phyloP scores from a whole-genome alignment of 179 eudicot species.

The Patellifolia procumbens region DNA sequence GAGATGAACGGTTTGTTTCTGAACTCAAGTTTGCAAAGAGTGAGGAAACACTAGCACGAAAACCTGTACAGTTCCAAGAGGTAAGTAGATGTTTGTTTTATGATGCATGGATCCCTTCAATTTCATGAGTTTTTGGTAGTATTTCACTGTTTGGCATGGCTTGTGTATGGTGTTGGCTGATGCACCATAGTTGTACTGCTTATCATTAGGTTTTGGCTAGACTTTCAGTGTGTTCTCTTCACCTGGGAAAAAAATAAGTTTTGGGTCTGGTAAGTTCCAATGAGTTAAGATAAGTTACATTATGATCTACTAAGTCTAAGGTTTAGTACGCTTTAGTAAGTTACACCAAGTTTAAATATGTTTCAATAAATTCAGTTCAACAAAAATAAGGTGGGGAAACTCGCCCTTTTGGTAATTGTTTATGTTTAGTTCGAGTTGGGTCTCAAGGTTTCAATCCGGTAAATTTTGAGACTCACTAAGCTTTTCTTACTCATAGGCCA shows the following conservation, averaged over 20 bases:
- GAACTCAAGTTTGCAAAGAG: conserved; percentile 87
- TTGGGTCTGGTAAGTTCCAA: no score
- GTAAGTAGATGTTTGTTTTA: conserved; percentile 36
- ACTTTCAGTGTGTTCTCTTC: no score
- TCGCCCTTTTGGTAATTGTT: neutral
- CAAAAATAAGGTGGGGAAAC: no score
- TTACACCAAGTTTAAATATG: no score
- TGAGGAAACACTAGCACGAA: conserved; percentile 93
- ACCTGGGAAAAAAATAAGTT: no score
- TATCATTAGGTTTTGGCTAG: neutral
- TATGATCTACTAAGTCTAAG: no score
- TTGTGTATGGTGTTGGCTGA: neutral
- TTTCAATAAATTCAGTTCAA: no score
- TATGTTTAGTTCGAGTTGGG: neutral
- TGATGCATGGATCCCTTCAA: neutral
- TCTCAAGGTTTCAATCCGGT: neutral
- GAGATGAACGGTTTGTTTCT: conserved; percentile 95
- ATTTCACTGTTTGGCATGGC: neutral
- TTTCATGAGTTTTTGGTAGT: neutral
- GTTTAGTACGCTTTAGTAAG: no score
- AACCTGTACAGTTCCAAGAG: conserved; percentile 73
- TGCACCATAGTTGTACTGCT: neutral
- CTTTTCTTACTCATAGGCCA: neutral
- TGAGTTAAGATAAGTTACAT: no score
- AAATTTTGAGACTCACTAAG: neutral